Evolutionary conservation across 2,329 filamentous ascomycete species (phyloP), one percentile per base, ranked within the genome.

Genomic region (Fusarium fujikuroi): DNA sequence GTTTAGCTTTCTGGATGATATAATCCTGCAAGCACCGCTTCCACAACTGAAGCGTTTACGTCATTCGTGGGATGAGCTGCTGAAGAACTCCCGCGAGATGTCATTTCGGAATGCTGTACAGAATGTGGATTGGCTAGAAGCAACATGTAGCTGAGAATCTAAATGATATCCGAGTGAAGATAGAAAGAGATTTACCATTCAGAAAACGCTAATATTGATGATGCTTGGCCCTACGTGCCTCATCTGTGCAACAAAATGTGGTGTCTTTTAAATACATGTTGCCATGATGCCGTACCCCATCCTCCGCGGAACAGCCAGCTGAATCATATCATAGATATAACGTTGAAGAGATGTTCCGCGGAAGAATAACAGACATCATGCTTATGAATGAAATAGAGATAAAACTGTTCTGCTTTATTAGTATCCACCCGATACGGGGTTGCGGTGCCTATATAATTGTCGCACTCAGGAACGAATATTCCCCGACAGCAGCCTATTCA

Each of bases 181-280:
- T 30, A 2, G 9, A 7, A 16, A 30, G 12, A 19, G 4, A 5
- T 19, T 5, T 14, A 3, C 0, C 1, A 6, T 25, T 7, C 7
- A 19, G 7, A 25, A 9, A 2, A 12, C 6, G 1, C 7, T 9
- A 2, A 44, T 1, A 44, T 9, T 7, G 1, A 3, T 5, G 19
- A 11, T 2, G 2, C 0, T 3, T 8, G 1, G 9, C 28, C 6
- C 12, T 7, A 11, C 6, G 12, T 28, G 3, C 7, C 25, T 28
- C 2, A 2, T 8, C 0, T 21, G 12, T 30, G 3, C 4, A 21
- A 7, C 4, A 21, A 16, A 15, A 11, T 7, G 28, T 23, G 28
- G 2, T 11, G 12, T 9, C 14, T 16, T 15, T 16, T 5, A 10
- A 15, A 16, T 18, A 3, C 15, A 19, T 15, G 32, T 4, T 28